phyloP scores from a whole-genome alignment of 140 eudicot species.

The Flaveria floridana region DNA sequence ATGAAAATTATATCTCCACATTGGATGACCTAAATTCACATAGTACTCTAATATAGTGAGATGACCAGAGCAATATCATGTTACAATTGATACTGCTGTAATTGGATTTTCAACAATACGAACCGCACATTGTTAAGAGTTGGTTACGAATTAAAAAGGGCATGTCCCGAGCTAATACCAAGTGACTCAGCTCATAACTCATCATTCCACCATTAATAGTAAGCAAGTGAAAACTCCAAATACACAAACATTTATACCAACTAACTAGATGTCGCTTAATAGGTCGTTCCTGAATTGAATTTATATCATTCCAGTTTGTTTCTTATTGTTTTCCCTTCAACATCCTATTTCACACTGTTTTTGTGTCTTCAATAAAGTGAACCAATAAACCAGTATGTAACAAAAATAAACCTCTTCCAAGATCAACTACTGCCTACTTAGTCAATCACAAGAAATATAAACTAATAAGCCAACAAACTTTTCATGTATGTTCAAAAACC shows the following conservation, averaged over 20 bases:
- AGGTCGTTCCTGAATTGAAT: conserved; percentile 4
- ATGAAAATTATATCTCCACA: background rate
- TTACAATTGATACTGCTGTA: too few relatives aligned
- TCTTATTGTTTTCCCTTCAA: background rate
- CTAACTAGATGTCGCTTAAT: background rate
- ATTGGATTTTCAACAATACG: too few relatives aligned
- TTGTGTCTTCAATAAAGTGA: background rate
- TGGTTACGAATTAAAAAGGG: background rate
- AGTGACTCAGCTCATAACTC: conserved; percentile 12
- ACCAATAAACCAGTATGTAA: conserved; percentile 2
- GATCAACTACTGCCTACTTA: background rate
- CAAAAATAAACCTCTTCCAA: conserved; percentile 12
- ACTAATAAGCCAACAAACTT: background rate
- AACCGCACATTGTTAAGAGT: background rate
- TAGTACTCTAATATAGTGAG: background rate
- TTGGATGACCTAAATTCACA: conserved; percentile 8
- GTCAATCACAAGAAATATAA: conserved; percentile 20
- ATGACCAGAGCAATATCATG: background rate
- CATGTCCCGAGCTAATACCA: conserved; percentile 1
- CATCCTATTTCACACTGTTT: conserved; percentile 12
- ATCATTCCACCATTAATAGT: conserved; percentile 16
- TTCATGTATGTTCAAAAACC: too few relatives aligned
- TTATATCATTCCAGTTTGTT: conserved; percentile 8
- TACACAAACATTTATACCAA: conserved; percentile 1
- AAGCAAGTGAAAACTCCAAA: conserved; percentile 17